Base-by-base conservation (phyloP, 2,329 filamentous ascomycete species). In the Colletotrichum incanum region DNA sequence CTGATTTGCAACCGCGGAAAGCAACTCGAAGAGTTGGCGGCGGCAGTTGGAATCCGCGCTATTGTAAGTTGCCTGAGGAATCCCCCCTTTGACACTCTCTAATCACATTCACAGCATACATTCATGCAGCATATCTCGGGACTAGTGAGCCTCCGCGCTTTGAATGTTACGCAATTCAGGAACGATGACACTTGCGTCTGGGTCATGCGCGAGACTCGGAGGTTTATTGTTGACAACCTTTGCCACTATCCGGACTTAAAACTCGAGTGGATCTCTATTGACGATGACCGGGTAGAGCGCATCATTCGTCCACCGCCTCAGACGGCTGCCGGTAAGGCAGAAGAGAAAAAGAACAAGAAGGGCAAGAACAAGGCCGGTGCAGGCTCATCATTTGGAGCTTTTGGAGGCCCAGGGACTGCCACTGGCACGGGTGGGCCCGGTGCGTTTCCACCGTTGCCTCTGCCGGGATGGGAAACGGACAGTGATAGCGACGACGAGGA, bases 201-300 rank as follows among this genome's bases (percentile, higher is more conserved):
- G 81, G 86, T 90, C 9, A 85, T 88, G 80, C 83, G 85, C 23
- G 89, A 92, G 79, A 87, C 87, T 2, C 84, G 87, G 50, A 85
- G 84, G n/a, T 91, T 91, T 76, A 84, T 89, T 37, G 83, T 90
- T 12, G 90, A 92, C 77, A 88, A 84, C 41, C 78, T 92, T 2
- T 85, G 87, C 2, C 87, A 91, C 71, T 84, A 88, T 70, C 88
- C 88, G 0, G 77, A 86, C 12, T 81, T 90, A 76, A 87, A 87
- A 75, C 82, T 92, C 2, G 87, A 91, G 76, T 92, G 87, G 83
- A 80, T 92, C 23, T 87, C 88, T 6, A 85, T 91, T 70, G 86
- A 87, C 54, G 86, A 86, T 12, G 82, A 86, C 65, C 79, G 81
- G 0, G 85, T 88, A 5, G 86, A 89, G 43, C 84, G 84, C 26